phyloP scores from a whole-genome alignment of 164 flowering plant genomes.

The Liriodendron chinense region DNA sequence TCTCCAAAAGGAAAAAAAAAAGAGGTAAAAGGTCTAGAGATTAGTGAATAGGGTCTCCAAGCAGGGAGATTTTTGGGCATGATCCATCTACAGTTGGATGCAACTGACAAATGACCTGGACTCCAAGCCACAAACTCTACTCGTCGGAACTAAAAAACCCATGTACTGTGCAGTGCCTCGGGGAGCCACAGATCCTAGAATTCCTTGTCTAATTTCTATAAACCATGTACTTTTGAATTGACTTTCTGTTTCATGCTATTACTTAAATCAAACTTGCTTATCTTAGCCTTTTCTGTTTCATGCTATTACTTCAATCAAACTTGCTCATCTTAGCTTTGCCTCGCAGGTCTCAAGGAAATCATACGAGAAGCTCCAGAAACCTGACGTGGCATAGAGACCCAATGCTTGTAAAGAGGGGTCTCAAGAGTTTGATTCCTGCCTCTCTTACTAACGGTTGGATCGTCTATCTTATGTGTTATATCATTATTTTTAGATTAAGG shows the following conservation, averaged over 20 bases:
- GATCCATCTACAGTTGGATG: too few relatives aligned
- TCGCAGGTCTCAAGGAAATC: slow-evolving; percentile 30
- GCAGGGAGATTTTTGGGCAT: too few relatives aligned
- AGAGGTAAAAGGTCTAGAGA: too few relatives aligned
- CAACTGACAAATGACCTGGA: too few relatives aligned
- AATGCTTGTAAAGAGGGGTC: not conserved
- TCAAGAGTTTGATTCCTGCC: not conserved
- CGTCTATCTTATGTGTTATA: not conserved
- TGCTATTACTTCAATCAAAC: not conserved
- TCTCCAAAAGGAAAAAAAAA: too few relatives aligned
- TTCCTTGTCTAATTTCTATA: not conserved
- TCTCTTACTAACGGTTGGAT: not conserved
- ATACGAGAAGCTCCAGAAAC: slow-evolving; percentile 28
- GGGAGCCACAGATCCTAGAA: not conserved
- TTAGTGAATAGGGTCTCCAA: too few relatives aligned
- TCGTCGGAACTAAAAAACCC: not conserved
- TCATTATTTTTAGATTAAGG: not conserved
- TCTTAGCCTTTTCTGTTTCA: not conserved
- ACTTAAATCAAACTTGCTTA: not conserved
- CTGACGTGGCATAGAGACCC: slow-evolving; percentile 7
- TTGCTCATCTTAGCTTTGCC: not conserved
- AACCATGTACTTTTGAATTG: not conserved
- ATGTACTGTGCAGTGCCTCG: not conserved
- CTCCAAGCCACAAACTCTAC: too few relatives aligned
- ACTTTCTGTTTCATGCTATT: not conserved